Evolutionary conservation across 2,329 filamentous ascomycete species (phyloP).

Genomic region (Endoconidiophora polonica): DNA sequence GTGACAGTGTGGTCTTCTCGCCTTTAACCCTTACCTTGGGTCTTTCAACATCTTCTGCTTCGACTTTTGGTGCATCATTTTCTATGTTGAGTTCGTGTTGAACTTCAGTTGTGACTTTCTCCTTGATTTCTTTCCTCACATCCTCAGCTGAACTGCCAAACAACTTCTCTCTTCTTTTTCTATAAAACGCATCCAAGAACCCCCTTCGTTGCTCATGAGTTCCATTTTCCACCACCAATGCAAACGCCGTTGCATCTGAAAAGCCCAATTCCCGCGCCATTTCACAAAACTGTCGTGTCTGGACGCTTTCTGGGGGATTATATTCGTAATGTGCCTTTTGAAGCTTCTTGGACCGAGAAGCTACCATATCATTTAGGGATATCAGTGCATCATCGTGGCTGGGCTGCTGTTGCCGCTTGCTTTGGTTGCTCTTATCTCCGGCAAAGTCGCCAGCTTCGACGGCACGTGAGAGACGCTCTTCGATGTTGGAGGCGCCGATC

Average conservation of each 20-base stretch:
- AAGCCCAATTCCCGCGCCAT: conserved; percentile 76
- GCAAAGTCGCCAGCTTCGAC: conserved; percentile 44
- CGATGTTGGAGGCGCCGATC: conserved; percentile 80
- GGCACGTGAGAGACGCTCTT: conserved; percentile 62
- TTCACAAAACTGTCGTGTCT: conserved; percentile 70
- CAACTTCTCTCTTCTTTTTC: conserved; percentile 39
- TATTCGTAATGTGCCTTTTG: conserved; percentile 29
- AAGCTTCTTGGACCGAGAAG: conserved; percentile 18
- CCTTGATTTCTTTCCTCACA: conserved; percentile 6
- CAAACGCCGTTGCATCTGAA: conserved; percentile 63
- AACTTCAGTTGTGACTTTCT: not conserved
- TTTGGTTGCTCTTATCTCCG: conserved; percentile 17
- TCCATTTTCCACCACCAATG: conserved; percentile 77
- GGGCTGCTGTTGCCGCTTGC: conserved; percentile 24
- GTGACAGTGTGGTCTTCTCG: conserved; percentile 1
- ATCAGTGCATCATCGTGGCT: conserved; percentile 13
- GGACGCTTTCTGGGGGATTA: conserved; percentile 57
- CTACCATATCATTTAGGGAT: conserved; percentile 16
- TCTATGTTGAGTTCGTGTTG: not conserved
- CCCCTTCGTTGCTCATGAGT: conserved; percentile 66
- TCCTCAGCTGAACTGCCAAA: conserved; percentile 15
- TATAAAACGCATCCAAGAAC: conserved; percentile 69
- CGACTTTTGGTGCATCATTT: not conserved
- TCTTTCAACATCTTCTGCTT: not conserved
- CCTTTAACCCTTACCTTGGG: conserved; percentile 12